phyloP scores from a whole-genome alignment of 139 green algal genomes.

The Chlamydomonas incerta region DNA sequence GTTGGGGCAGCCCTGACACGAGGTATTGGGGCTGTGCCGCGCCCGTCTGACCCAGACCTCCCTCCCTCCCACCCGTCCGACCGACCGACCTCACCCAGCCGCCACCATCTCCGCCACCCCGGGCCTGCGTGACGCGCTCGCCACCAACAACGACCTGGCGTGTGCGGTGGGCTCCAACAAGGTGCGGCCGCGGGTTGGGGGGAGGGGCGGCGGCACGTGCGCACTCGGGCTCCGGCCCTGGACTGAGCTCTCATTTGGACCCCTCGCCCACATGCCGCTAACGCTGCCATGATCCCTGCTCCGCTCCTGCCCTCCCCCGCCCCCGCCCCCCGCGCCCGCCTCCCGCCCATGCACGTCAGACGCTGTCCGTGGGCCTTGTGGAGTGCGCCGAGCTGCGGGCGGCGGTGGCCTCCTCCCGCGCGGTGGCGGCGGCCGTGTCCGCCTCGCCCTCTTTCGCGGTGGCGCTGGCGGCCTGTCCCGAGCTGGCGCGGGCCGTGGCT shows the following conservation, averaged over 20 bases:
- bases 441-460: neutral
- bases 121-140: neutral
- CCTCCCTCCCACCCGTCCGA: too few relatives aligned
- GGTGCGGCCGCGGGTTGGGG: too few relatives aligned
- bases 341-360: neutral
- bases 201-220: too few relatives aligned
- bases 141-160: conserved; percentile 19
- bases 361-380: neutral
- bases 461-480: conserved; percentile 3
- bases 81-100: neutral
- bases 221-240: too few relatives aligned
- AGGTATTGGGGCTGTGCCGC: too few relatives aligned
- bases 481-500: neutral
- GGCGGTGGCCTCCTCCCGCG: neutral
- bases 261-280: too few relatives aligned
- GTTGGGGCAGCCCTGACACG: too few relatives aligned
- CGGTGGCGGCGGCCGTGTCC: neutral
- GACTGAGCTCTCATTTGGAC: too few relatives aligned
- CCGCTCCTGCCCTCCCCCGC: neutral
- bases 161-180: conserved; percentile 10
- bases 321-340: neutral
- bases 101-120: neutral
- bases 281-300: too few relatives aligned
- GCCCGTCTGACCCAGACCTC: too few relatives aligned
- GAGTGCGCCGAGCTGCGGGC: neutral